phyloP scores from a whole-genome alignment of 2,329 filamentous ascomycete species.

The Aspergillus sp. region DNA sequence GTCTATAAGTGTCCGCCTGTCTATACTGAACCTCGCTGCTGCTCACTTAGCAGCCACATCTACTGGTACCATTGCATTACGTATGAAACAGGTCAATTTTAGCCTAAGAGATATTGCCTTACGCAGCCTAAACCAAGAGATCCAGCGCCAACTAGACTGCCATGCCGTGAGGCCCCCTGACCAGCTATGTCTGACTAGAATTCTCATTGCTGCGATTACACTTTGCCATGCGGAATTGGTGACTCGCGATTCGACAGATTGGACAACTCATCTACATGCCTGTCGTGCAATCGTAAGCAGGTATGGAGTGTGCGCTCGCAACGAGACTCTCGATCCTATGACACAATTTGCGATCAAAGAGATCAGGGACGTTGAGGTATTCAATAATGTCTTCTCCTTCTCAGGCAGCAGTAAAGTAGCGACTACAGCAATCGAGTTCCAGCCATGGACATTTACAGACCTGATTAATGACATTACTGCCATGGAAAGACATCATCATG shows the following conservation, averaged over 20 bases:
- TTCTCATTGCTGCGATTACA: slow-evolving; percentile 18
- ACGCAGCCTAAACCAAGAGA: slow-evolving; percentile 11
- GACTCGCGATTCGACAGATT: slow-evolving; percentile 18
- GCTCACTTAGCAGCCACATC: slow-evolving; percentile 20
- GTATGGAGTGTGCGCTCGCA: background rate
- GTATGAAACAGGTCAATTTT: background rate
- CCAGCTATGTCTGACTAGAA: slow-evolving; percentile 8
- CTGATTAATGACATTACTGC: slow-evolving; percentile 16
- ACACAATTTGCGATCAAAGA: slow-evolving; percentile 20
- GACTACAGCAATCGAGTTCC: slow-evolving; percentile 4
- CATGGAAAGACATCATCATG: slow-evolving; percentile 14
- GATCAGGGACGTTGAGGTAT: slow-evolving; percentile 19
- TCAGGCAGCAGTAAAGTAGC: background rate
- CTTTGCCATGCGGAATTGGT: slow-evolving; percentile 22
- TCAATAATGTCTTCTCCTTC: slow-evolving; percentile 13
- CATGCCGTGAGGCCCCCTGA: background rate
- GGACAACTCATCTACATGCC: slow-evolving; percentile 19
- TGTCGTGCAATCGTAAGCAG: slow-evolving; percentile 20
- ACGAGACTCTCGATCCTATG: slow-evolving; percentile 3
- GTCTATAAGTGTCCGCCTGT: slow-evolving; percentile 23
- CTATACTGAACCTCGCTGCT: slow-evolving; percentile 24
- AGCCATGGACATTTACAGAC: slow-evolving; percentile 14
- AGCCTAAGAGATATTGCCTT: slow-evolving; percentile 5
- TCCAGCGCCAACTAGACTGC: slow-evolving; percentile 9
- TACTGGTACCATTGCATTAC: background rate